These are phyloP conservation scores for Westerdykella sp. DNA, from an alignment of 2,329 filamentous ascomycete species.

Conservation along the genomic window DNA sequence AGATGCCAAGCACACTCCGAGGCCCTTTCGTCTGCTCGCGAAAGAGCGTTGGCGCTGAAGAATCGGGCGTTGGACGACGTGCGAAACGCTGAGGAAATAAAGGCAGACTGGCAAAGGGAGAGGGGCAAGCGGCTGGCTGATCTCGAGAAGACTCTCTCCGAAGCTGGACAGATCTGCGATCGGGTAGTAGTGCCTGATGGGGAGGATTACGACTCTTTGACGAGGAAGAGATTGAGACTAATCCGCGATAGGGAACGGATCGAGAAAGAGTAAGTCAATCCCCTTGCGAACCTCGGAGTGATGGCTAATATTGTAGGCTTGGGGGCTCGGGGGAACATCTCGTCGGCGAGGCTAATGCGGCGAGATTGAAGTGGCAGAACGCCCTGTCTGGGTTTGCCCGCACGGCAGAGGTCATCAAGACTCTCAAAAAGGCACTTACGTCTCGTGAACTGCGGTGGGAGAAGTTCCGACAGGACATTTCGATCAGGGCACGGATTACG, in stretches of 20 bases:
- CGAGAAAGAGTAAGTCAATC: constrained; percentile 18
- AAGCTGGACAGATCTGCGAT: constrained; percentile 16
- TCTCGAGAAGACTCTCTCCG: constrained; percentile 18
- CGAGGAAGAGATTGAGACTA: constrained; percentile 26
- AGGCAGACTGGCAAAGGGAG: constrained; percentile 20
- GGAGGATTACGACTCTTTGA: constrained; percentile 28
- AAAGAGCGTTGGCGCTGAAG: constrained; percentile 28
- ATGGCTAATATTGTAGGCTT: constrained; percentile 12
- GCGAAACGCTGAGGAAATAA: constrained; percentile 26
- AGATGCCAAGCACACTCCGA: constrained; percentile 28
- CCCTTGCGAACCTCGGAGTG: neutral
- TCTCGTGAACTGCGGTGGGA: constrained; percentile 71
- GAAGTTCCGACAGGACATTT: constrained; percentile 77
- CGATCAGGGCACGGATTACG: constrained; percentile 73
- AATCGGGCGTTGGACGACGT: constrained; percentile 37
- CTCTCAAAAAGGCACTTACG: constrained; percentile 55
- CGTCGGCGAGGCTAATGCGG: constrained; percentile 18
- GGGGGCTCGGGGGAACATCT: constrained; percentile 33
- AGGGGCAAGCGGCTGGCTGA: constrained; percentile 21
- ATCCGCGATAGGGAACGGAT: constrained; percentile 19
- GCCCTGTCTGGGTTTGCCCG: constrained; percentile 18
- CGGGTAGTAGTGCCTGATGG: constrained; percentile 27
- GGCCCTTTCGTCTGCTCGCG: constrained; percentile 26
- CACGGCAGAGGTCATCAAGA: constrained; percentile 27
- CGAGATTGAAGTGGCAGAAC: constrained; percentile 20